phyloP scores from a whole-genome alignment of 495 filamentous ascomycete genomes.

The Hypoxylon fuscum region DNA sequence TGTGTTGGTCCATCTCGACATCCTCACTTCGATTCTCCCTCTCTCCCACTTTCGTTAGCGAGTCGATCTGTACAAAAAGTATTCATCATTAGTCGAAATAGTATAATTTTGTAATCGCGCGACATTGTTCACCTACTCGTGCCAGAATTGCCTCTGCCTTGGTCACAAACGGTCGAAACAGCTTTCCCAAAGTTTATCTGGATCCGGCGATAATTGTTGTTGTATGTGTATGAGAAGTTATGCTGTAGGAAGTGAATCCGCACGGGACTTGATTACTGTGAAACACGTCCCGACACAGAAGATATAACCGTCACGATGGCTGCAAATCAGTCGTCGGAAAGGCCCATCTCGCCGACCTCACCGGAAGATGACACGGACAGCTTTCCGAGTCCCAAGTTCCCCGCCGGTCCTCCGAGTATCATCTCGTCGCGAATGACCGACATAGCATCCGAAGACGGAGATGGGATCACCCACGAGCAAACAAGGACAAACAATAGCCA shows the following conservation, averaged over 20 bases:
- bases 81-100: conserved; percentile 13
- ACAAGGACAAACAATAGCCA: conserved; percentile 43
- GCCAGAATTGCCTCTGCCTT: background rate
- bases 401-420: conserved; percentile 65
- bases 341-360: conserved; percentile 47
- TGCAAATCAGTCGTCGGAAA: conserved; percentile 45
- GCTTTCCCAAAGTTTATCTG: too few relatives aligned
- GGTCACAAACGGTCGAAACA: background rate
- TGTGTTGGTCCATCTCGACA: background rate
- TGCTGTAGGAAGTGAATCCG: conserved; percentile 11
- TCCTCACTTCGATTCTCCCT: too few relatives aligned
- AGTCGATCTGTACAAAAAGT: background rate
- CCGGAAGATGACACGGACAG: conserved; percentile 50
- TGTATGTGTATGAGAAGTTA: background rate
- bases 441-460: conserved; percentile 67
- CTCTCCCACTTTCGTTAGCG: conserved; percentile 2
- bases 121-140: too few relatives aligned
- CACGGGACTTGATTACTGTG: conserved; percentile 8
- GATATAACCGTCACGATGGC: conserved; percentile 42
- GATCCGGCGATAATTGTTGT: background rate
- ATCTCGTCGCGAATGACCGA: conserved; percentile 90
- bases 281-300: background rate
- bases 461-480: conserved; percentile 47
- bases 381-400: conserved; percentile 50
- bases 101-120: too few relatives aligned